Conservation (phyloP, 495 filamentous ascomycete genomes). For the Annulohypoxylon bovei region DNA sequence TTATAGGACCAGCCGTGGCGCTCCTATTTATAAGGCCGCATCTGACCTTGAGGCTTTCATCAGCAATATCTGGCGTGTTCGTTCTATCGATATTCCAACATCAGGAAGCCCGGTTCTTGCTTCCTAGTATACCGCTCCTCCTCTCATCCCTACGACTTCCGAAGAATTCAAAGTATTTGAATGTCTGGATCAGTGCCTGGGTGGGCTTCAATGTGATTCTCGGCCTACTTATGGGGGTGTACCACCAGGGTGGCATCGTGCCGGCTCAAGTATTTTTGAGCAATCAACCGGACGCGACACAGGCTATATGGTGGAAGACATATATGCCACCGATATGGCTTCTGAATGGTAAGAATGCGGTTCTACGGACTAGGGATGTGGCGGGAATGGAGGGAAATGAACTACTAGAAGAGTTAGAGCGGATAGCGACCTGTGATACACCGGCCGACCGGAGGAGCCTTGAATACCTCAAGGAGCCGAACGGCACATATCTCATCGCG, state of each 20-base stretch:
- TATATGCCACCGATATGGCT: conserved; percentile 95
- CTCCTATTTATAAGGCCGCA: conserved; percentile 70
- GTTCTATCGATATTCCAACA: conserved; percentile 88
- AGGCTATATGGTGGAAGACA: conserved; percentile 96
- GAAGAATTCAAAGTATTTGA: conserved; percentile 57
- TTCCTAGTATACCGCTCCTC: conserved; percentile 88
- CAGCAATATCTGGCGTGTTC: conserved; percentile 81
- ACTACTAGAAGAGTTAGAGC: conserved; percentile 68
- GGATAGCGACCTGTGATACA: conserved; percentile 67
- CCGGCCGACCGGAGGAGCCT: conserved; percentile 60
- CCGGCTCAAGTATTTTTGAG: conserved; percentile 77
- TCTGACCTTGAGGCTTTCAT: conserved; percentile 69
- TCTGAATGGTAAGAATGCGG: conserved; percentile 76
- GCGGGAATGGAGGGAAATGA: conserved; percentile 77
- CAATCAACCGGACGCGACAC: conserved; percentile 67
- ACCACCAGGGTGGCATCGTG: conserved; percentile 93
- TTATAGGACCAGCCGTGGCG: conserved; percentile 86
- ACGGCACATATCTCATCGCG: conserved; percentile 71
- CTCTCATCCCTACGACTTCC: conserved; percentile 83
- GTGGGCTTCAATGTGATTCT: conserved; percentile 82
- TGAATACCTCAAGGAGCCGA: conserved; percentile 61
- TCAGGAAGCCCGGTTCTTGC: conserved; percentile 93
- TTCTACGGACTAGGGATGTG: conserved; percentile 76
- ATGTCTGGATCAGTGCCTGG: conserved; percentile 75
- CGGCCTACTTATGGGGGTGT: conserved; percentile 87